A percentile compares a stretch with the other conserved stretches of the same genome.
Conservation (phyloP, 2,329 filamentous ascomycete species). For the Epicoccum nigrum region DNA sequence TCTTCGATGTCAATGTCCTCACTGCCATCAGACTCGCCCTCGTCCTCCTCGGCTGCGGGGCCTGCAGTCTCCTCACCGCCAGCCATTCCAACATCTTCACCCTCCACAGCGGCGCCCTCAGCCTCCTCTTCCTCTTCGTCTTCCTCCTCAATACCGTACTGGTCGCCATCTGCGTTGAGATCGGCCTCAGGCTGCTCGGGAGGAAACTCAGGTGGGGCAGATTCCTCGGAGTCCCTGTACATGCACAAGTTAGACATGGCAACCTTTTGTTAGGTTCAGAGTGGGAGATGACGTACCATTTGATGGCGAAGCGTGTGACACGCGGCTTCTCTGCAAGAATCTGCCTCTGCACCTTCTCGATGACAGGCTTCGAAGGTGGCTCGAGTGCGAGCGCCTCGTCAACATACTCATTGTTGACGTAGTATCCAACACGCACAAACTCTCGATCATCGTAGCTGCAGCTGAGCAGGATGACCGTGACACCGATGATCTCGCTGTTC, state of each 20-base stretch:
- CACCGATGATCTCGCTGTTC: slow-evolving; percentile 91
- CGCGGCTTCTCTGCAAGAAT: slow-evolving; percentile 96
- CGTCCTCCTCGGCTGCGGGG: slow-evolving; percentile 66
- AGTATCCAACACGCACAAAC: slow-evolving; percentile 98
- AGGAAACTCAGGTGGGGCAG: slow-evolving; percentile 92
- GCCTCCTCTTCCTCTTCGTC: slow-evolving; percentile 71
- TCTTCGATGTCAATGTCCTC: slow-evolving; percentile 82
- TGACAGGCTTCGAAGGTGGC: slow-evolving; percentile 87
- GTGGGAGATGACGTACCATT: slow-evolving; percentile 71
- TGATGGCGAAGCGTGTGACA: slow-evolving; percentile 97
- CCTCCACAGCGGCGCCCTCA: slow-evolving; percentile 56
- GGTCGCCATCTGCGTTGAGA: slow-evolving; percentile 77
- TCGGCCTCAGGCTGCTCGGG: slow-evolving; percentile 98
- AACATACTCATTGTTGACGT: slow-evolving; percentile 99
- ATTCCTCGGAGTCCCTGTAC: slow-evolving; percentile 94
- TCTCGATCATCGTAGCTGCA: slow-evolving; percentile 96
- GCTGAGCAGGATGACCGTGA: slow-evolving; percentile 94
- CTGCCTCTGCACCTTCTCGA: slow-evolving; percentile 90
- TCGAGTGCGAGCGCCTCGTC: slow-evolving; percentile 87
- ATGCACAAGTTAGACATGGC: slow-evolving; percentile 22
- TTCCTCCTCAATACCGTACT: slow-evolving; percentile 84
- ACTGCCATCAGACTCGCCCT: slow-evolving; percentile 70
- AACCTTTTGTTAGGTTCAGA: background rate
- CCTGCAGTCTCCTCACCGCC: slow-evolving; percentile 65
- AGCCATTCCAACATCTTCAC: slow-evolving; percentile 77